Evolutionary conservation across 176 grass and related monocot genomes (phyloP).

Genomic region (Oryza longistaminata): DNA sequence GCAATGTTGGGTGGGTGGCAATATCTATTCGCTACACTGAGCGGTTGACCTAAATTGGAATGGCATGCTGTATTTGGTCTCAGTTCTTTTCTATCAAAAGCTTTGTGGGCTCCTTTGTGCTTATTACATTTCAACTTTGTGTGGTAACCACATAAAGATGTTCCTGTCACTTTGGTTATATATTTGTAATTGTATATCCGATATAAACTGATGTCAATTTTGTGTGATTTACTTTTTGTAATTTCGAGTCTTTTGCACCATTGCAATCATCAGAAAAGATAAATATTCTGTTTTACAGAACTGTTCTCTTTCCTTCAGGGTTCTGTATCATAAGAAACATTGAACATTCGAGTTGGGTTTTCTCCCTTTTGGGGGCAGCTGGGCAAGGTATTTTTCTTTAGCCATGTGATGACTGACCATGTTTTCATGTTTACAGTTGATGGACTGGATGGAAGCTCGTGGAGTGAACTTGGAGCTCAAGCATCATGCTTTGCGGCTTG

Average conservation of each 20-base stretch:
- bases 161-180: background rate
- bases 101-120: background rate
- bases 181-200: background rate
- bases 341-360: background rate
- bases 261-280: background rate
- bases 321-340: background rate
- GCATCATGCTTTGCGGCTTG: constrained; percentile 48
- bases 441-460: constrained; percentile 59
- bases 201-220: background rate
- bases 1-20: background rate
- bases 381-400: background rate
- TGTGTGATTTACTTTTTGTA: background rate
- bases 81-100: background rate
- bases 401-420: background rate
- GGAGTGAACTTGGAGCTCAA: constrained; percentile 23
- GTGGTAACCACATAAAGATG: background rate
- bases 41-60: background rate
- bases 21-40: background rate
- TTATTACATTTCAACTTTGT: background rate
- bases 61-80: background rate
- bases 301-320: background rate
- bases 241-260: background rate
- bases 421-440: constrained; percentile 36
- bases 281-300: background rate
- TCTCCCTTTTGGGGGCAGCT: background rate